Conservation (phyloP, 805 yeast genomes). For the Lipomyces sp. region DNA sequence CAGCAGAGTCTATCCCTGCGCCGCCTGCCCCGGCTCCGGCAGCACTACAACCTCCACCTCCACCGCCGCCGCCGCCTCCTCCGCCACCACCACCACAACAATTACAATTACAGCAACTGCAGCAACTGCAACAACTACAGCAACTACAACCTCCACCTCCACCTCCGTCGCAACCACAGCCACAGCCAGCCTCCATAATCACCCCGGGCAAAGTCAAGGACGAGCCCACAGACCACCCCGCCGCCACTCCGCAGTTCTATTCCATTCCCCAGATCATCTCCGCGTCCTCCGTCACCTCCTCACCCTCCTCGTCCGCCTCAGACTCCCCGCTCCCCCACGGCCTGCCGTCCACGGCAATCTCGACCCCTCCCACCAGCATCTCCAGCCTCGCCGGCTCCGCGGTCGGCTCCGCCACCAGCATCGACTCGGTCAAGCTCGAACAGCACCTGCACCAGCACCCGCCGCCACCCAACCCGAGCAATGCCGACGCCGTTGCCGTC, state of each 20-base stretch:
- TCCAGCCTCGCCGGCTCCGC: too few relatives aligned
- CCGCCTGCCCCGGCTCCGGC: neutral
- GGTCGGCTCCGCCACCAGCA: too few relatives aligned
- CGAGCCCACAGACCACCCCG: neutral
- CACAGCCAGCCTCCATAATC: neutral
- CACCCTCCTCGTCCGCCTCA: neutral
- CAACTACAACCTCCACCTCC: neutral
- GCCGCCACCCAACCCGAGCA: neutral
- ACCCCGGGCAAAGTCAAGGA: neutral
- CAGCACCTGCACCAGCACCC: neutral
- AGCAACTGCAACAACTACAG: neutral
- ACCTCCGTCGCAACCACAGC: neutral
- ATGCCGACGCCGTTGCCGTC: neutral
- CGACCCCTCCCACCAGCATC: too few relatives aligned
- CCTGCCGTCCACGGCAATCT: too few relatives aligned
- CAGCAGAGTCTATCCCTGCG: neutral
- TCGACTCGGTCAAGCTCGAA: too few relatives aligned
- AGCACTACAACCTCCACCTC: neutral
- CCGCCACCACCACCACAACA: neutral
- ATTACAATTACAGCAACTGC: neutral
- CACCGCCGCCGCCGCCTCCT: neutral
- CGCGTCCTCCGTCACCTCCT: neutral
- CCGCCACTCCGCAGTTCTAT: too few relatives aligned
- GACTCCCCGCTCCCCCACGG: neutral
- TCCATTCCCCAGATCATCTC: neutral